Conservation (phyloP, 2,329 filamentous ascomycete genomes). For the Microsporum canis region DNA sequence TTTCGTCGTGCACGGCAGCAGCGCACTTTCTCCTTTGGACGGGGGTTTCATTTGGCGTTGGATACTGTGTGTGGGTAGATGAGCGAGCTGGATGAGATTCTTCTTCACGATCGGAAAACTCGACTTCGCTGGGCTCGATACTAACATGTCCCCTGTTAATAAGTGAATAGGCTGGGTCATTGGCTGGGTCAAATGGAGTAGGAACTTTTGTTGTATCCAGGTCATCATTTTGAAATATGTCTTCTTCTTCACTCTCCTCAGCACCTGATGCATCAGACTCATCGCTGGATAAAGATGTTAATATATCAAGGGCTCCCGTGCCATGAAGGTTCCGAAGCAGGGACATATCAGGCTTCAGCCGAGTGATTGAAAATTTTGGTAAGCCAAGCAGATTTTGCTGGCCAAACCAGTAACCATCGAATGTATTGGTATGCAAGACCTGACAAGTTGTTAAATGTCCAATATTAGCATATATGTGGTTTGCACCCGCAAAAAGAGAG, state of each 20-base stretch:
- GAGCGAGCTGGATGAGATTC: not conserved
- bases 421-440: constrained; percentile 18
- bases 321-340: constrained; percentile 1
- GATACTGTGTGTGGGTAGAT: not conserved
- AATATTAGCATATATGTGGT: not conserved
- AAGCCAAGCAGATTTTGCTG: constrained; percentile 13
- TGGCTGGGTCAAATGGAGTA: not conserved
- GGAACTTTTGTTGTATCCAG: not conserved
- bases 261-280: not conserved
- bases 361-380: constrained; percentile 12
- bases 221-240: too few relatives aligned
- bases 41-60: not conserved
- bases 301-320: not conserved
- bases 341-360: constrained; percentile 13
- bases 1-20: not conserved
- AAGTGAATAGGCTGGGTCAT: not conserved
- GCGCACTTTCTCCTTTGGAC: not conserved
- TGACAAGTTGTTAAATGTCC: constrained; percentile 8
- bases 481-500: not conserved
- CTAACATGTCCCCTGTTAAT: not conserved
- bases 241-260: not conserved
- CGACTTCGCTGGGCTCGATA: not conserved
- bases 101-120: not conserved
- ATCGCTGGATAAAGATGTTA: not conserved
- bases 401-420: constrained; percentile 19